A percentile compares a stretch with the other conserved stretches of the same genome.
Evolutionary conservation across 805 yeast genomes (phyloP).

Genomic region (Candida berthetii): DNA sequence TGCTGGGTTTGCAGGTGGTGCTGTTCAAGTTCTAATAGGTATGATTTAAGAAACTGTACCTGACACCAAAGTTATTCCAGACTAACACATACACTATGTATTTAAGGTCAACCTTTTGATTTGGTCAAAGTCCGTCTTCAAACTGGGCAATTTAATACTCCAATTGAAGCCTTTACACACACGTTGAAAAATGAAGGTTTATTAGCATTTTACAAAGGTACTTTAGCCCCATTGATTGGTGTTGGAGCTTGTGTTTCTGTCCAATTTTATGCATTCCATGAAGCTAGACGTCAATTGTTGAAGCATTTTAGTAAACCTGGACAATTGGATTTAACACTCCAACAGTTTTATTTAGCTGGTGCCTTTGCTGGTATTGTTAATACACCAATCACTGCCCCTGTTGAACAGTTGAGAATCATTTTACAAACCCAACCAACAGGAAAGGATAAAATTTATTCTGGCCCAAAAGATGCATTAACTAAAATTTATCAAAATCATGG

Average conservation of each 20-base stretch:
- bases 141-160: constrained; percentile 75
- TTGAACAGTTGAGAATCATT: constrained; percentile 90
- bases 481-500: constrained; percentile 80
- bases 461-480: constrained; percentile 77
- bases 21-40: constrained; percentile 88
- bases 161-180: constrained; percentile 67
- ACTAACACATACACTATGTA: too few relatives aligned
- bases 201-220: constrained; percentile 86
- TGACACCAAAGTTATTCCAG: too few relatives aligned
- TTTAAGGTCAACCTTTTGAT: constrained; percentile 88
- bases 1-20: constrained; percentile 94
- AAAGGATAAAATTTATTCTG: constrained; percentile 38
- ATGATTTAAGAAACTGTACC: too few relatives aligned
- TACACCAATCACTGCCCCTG: constrained; percentile 87
- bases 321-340: constrained; percentile 37
- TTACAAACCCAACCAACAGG: constrained; percentile 69
- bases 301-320: constrained; percentile 29
- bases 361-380: constrained; percentile 89
- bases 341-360: constrained; percentile 80
- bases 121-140: constrained; percentile 91
- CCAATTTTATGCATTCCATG: constrained; percentile 91
- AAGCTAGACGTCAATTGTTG: constrained; percentile 67
- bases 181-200: constrained; percentile 79
- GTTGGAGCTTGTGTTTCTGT: constrained; percentile 96
- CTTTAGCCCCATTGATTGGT: constrained; percentile 87